Conservation (phyloP, 495 filamentous ascomycete genomes). For the Cairneyella variabilis region DNA sequence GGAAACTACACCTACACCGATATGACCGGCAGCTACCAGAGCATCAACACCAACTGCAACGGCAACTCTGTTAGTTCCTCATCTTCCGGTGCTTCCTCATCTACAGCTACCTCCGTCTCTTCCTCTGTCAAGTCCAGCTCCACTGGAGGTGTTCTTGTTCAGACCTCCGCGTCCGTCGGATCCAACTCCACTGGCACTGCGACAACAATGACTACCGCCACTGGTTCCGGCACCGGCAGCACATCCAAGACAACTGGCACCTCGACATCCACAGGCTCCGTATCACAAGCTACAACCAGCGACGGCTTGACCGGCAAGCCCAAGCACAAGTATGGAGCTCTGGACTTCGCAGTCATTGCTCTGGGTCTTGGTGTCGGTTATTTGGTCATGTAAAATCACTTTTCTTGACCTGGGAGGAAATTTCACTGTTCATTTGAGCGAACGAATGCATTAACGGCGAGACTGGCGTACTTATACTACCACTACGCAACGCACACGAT, state of each 20-base stretch:
- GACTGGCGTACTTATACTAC: too few relatives aligned
- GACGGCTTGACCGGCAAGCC: conserved; percentile 1
- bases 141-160: background rate
- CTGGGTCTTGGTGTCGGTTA: conserved; percentile 25
- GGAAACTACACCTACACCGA: conserved; percentile 73
- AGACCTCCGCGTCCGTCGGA: background rate
- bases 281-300: conserved; percentile 1
- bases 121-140: background rate
- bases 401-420: too few relatives aligned
- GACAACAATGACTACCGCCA: background rate
- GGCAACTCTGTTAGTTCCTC: background rate
- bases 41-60: conserved; percentile 49
- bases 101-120: background rate
- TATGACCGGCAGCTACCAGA: conserved; percentile 69
- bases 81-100: background rate
- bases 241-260: background rate
- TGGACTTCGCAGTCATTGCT: conserved; percentile 20
- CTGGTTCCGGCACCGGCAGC: background rate
- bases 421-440: too few relatives aligned
- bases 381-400: conserved; percentile 27
- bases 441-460: too few relatives aligned
- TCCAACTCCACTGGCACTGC: conserved; percentile 2
- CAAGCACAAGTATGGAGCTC: conserved; percentile 13
- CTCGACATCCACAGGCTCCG: background rate
- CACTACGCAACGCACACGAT: too few relatives aligned